phyloP scores from a whole-genome alignment of 2,329 filamentous ascomycete species.

The Fusarium poae region DNA sequence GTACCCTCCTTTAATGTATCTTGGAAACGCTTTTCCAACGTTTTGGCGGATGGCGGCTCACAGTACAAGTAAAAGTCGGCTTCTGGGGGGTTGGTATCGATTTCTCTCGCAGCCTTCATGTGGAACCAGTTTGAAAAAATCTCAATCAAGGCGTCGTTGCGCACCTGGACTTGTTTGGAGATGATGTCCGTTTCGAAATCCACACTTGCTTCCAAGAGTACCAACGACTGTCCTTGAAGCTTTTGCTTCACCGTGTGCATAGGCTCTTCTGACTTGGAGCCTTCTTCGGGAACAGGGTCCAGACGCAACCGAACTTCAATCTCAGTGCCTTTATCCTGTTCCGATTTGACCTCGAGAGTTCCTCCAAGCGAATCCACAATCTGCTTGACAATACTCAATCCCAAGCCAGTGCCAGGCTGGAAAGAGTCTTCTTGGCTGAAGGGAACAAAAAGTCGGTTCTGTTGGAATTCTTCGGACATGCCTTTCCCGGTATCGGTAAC shows the following conservation, averaged over 20 bases:
- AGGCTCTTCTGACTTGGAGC: slow-evolving; percentile 23
- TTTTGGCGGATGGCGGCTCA: slow-evolving; percentile 43
- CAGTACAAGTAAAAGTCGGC: slow-evolving; percentile 49
- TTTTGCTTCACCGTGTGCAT: slow-evolving; percentile 21
- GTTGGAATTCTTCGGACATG: slow-evolving; percentile 72
- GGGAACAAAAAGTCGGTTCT: slow-evolving; percentile 70
- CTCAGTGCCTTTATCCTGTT: slow-evolving; percentile 67
- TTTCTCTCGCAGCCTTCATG: slow-evolving; percentile 48
- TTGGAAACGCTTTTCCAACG: slow-evolving; percentile 32
- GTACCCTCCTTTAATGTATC: not conserved
- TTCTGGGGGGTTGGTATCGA: not conserved
- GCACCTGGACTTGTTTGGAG: slow-evolving; percentile 36
- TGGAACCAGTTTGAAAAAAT: slow-evolving; percentile 54
- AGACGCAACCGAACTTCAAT: slow-evolving; percentile 64
- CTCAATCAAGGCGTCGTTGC: slow-evolving; percentile 50
- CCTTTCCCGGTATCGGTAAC: slow-evolving; percentile 74
- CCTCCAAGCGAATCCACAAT: slow-evolving; percentile 72
- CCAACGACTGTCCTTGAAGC: slow-evolving; percentile 35
- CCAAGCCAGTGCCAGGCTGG: slow-evolving; percentile 71
- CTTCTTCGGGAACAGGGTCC: slow-evolving; percentile 20
- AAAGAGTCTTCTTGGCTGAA: slow-evolving; percentile 74
- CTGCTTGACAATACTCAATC: slow-evolving; percentile 71
- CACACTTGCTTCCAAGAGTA: slow-evolving; percentile 37
- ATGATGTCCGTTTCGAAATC: slow-evolving; percentile 5
- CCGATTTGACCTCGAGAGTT: slow-evolving; percentile 67